Base-by-base conservation (phyloP, 176 grass and related monocot genomes). In the Sorghum bicolor region DNA sequence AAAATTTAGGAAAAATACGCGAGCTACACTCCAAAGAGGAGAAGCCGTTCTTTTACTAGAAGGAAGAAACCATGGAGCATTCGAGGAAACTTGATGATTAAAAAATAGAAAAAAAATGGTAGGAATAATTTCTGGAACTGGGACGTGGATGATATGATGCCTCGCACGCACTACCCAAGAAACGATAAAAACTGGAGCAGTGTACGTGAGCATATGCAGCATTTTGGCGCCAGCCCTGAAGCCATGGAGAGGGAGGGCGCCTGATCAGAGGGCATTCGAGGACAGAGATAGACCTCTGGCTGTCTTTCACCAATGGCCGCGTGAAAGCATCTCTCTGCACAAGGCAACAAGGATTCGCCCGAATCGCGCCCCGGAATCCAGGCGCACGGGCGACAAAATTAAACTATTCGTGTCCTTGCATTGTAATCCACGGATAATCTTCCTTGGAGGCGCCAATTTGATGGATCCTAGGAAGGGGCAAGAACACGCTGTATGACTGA, bases 341-440 rank as follows among this genome's bases (percentile, higher is more conserved):
- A 64, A 89, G 9, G 32, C 83, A 72, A 85, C 87, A 82, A 63
- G 69, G 83, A 77, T 65, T 83, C 22, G 52, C 50, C 19, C 31
- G 16, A 50, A 81, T 77, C 70, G 50, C 47, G 62, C 31, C 60
- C 70, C n/a, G 22, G 44, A 80, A 64, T 80, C 78, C 78, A 64
- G 32, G 79, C 26, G 0, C 78, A 71, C 41, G 72, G 40, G 39
- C 70, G 24, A 39, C 45, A 12, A 19, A 19, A 24, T 5, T 70
- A 84, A 63, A 74, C 24, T 31, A 74, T 45, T 40, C 25, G 74
- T n/a, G n/a, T n/a, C n/a, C n/a, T n/a, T n/a, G 60, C 39, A 28
- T 86, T 79, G 74, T 50, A 83, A 83, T 79, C 74, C 72, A 86
- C 80, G 67, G 16, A 74, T 67, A 74, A 78, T 79, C 88, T 67